phyloP scores from a whole-genome alignment of 257 asterid genomes.

The Ligustrum vulgare region DNA sequence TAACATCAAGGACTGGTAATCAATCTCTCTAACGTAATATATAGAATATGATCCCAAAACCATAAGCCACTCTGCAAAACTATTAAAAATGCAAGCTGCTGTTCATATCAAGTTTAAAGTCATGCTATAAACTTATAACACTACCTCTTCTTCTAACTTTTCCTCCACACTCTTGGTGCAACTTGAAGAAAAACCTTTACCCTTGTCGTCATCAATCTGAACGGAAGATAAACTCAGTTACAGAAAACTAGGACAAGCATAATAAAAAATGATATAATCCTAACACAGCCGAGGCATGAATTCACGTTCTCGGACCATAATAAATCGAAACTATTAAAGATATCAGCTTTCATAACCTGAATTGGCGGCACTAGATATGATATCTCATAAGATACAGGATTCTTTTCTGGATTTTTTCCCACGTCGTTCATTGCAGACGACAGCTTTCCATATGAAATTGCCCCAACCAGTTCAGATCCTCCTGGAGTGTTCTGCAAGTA shows the following conservation, averaged over 20 bases:
- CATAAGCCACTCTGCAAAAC: not conserved
- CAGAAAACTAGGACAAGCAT: conserved; percentile 9
- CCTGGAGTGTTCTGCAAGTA: conserved; percentile 65
- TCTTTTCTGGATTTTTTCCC: conserved; percentile 63
- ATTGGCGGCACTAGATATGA: conserved; percentile 78
- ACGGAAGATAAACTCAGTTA: conserved; percentile 22
- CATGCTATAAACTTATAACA: not conserved
- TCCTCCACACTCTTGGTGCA: conserved; percentile 66
- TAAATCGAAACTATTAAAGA: conserved; percentile 24
- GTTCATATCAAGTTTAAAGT: conserved; percentile 15
- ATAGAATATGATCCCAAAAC: conserved; percentile 3
- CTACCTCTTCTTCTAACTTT: conserved; percentile 83
- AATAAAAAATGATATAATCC: conserved; percentile 9
- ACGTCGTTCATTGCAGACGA: conserved; percentile 51
- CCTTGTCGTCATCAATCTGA: conserved; percentile 78
- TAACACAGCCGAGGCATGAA: not conserved
- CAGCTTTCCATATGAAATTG: conserved; percentile 79
- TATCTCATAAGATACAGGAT: conserved; percentile 65
- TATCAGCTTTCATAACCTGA: conserved; percentile 51
- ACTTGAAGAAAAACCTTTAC: conserved; percentile 55
- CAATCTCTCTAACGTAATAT: conserved; percentile 7
- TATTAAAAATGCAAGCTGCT: conserved; percentile 9
- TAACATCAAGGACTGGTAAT: not conserved
- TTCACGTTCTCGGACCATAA: not conserved
- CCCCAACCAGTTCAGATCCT: conserved; percentile 85